These are phyloP conservation scores for Pyrenopolyporus hunteri DNA, from an alignment of 495 filamentous ascomycete species.

Conservation along the genomic window DNA sequence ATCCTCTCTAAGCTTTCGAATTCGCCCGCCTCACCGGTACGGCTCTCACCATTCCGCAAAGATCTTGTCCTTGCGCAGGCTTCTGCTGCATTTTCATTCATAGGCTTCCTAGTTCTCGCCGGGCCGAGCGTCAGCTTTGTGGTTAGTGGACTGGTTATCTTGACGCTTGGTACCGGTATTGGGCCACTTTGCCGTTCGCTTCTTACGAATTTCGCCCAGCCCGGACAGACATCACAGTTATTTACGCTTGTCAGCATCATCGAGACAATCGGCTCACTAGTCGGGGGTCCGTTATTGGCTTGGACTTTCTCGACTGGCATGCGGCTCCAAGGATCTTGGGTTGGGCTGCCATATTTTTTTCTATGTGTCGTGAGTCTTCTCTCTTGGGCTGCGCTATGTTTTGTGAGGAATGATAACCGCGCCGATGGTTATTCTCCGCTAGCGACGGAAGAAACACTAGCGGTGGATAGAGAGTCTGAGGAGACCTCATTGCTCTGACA, in stretches of 20 bases:
- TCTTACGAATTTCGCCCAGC: conserved; percentile 58
- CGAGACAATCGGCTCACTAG: conserved; percentile 60
- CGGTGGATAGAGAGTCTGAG: too few relatives aligned
- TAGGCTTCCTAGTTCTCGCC: conserved; percentile 47
- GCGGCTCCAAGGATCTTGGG: conserved; percentile 60
- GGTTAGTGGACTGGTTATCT: conserved; percentile 54
- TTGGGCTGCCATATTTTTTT: conserved; percentile 62
- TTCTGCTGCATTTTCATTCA: conserved; percentile 50
- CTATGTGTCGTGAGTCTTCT: too few relatives aligned
- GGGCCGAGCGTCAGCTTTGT: conserved; percentile 46
- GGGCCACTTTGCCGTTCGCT: conserved; percentile 52
- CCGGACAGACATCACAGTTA: conserved; percentile 60
- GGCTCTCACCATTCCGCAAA: conserved; percentile 50
- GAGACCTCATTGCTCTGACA: too few relatives aligned
- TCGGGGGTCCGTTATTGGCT: too few relatives aligned
- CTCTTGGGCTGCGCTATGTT: too few relatives aligned
- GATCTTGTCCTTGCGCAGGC: conserved; percentile 60
- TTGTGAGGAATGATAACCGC: too few relatives aligned
- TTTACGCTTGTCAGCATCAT: conserved; percentile 63
- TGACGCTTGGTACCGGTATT: conserved; percentile 62
- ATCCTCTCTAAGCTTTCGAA: conserved; percentile 46
- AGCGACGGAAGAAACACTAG: too few relatives aligned
- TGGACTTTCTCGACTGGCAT: too few relatives aligned
- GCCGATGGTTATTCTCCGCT: too few relatives aligned
- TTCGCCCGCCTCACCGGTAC: conserved; percentile 35